Evolutionary conservation across 352 stramenopile species (phyloP).

Genomic region (Phytophthora citricola): DNA sequence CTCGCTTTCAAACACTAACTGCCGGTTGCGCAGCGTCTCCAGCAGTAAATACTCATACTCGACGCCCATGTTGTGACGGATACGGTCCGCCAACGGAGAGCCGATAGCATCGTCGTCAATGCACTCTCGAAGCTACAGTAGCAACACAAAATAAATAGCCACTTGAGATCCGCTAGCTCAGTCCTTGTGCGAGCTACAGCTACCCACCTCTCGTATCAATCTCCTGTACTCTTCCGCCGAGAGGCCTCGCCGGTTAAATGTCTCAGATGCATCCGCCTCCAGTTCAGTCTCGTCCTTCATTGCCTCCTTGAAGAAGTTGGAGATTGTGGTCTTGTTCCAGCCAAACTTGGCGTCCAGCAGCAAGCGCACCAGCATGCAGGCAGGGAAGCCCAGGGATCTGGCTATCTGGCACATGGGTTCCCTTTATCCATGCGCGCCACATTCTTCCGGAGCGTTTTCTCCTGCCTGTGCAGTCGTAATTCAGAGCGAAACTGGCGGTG

Average conservation of each 20-base stretch:
- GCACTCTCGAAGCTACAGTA: conserved; percentile 67
- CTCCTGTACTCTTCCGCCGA: conserved; percentile 34
- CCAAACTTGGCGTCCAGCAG: conserved; percentile 62
- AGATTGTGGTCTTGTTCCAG: conserved; percentile 75
- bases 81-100: conserved; percentile 77
- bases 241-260: conserved; percentile 31
- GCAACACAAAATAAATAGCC: conserved; percentile 9
- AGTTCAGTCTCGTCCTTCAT: conserved; percentile 36
- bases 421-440: conserved; percentile 41
- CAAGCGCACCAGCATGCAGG: conserved; percentile 73
- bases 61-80: conserved; percentile 78
- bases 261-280: not conserved
- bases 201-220: conserved; percentile 39
- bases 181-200: not conserved
- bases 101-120: conserved; percentile 73
- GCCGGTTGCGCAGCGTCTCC: conserved; percentile 71
- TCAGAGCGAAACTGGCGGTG: conserved; percentile 52
- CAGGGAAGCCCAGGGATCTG: conserved; percentile 56
- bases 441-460: conserved; percentile 65
- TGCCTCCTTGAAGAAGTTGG: conserved; percentile 66
- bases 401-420: conserved; percentile 55
- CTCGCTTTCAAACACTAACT: conserved; percentile 86
- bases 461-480: conserved; percentile 61
- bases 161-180: not conserved
- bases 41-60: conserved; percentile 90